phyloP scores from a whole-genome alignment of 306 rosid genomes.

The Glycine tomentella region DNA sequence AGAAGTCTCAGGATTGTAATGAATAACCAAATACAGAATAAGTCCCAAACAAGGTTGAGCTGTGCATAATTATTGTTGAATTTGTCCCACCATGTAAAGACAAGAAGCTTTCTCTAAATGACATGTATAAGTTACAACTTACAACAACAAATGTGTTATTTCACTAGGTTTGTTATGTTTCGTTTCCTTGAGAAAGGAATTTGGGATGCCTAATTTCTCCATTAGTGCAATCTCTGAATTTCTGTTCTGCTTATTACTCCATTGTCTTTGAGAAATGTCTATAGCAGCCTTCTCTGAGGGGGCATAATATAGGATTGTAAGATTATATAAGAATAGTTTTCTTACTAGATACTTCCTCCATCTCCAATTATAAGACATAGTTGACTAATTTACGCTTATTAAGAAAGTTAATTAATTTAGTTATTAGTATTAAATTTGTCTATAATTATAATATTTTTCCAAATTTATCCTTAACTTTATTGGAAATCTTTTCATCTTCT shows the following conservation, averaged over 20 bases:
- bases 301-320: neutral
- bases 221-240: neutral
- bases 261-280: neutral
- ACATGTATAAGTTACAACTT: too few relatives aligned
- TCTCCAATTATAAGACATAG: too few relatives aligned
- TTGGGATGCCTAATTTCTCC: neutral
- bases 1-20: neutral
- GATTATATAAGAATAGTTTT: neutral
- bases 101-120: too few relatives aligned
- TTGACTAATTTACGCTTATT: too few relatives aligned
- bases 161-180: too few relatives aligned
- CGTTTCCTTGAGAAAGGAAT: neutral
- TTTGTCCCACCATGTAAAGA: neutral
- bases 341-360: too few relatives aligned
- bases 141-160: neutral
- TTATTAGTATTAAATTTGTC: too few relatives aligned
- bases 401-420: too few relatives aligned
- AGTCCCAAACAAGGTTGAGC: neutral
- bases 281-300: neutral
- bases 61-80: conserved; percentile 19
- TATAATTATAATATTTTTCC: too few relatives aligned
- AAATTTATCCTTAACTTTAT: too few relatives aligned
- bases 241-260: conserved; percentile 6
- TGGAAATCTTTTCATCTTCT: too few relatives aligned
- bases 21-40: conserved; percentile 13